These are phyloP conservation scores for Cryptococcus sp. DNA, from an alignment of 1,284 basidiomycete species.

Conservation along the genomic window DNA sequence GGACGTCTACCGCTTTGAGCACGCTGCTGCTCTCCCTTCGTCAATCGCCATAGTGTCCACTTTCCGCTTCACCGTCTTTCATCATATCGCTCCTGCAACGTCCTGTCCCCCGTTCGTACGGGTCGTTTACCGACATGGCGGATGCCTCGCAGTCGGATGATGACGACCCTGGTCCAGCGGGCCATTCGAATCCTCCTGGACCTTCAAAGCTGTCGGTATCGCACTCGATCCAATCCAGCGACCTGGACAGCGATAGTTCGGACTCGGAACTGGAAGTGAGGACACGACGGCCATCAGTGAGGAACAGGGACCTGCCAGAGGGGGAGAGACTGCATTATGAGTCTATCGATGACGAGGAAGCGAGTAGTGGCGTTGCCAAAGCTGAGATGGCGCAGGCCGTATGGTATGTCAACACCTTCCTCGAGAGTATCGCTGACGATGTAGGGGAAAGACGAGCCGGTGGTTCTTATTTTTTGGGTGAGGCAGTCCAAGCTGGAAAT, in stretches of 20 bases:
- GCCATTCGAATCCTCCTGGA: neutral
- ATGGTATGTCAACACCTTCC: constrained; percentile 23
- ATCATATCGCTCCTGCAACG: constrained; percentile 1
- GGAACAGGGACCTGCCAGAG: constrained; percentile 2
- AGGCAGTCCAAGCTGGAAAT: no score
- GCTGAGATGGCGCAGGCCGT: constrained; percentile 41
- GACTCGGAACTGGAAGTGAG: neutral
- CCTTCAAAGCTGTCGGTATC: no score
- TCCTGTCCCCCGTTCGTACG: neutral
- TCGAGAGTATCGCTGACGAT: neutral
- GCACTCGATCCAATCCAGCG: neutral
- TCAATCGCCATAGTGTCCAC: neutral
- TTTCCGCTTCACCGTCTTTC: no score
- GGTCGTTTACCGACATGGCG: neutral
- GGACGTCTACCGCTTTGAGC: no score
- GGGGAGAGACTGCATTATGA: neutral
- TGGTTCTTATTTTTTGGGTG: constrained; percentile 62
- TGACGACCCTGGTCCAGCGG: neutral
- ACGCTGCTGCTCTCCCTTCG: neutral
- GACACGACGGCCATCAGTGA: neutral
- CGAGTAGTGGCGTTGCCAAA: constrained; percentile 28
- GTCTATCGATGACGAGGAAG: neutral
- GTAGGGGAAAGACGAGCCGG: constrained; percentile 45
- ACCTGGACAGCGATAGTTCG: neutral
- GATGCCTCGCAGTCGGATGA: neutral